Conservation (phyloP, 1,139 yeast genomes). For the Zygoascus hellenicus region DNA sequence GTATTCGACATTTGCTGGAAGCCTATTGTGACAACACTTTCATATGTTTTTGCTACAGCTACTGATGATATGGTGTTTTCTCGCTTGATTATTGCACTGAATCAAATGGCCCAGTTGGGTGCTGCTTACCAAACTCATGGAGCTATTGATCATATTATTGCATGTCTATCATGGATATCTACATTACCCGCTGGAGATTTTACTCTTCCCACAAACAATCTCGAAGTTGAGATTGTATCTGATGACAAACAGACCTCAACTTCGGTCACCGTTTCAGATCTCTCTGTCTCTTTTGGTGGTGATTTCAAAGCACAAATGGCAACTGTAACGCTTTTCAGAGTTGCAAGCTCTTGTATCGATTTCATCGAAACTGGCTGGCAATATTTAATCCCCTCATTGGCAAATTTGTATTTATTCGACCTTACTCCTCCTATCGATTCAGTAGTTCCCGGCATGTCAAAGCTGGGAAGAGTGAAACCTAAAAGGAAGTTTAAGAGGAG, state of each 20-base stretch:
- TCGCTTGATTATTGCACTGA: conserved; percentile 79
- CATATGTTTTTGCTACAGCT: conserved; percentile 78
- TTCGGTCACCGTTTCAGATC: conserved; percentile 65
- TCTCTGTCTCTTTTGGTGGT: conserved; percentile 78
- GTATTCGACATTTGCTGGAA: conserved; percentile 60
- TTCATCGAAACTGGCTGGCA: conserved; percentile 52
- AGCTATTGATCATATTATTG: conserved; percentile 60
- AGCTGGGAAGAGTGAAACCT: conserved; percentile 59
- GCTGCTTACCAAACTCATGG: conserved; percentile 52
- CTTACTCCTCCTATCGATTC: conserved; percentile 42
- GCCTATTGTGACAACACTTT: conserved; percentile 60
- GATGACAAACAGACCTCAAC: conserved; percentile 37
- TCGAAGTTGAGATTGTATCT: conserved; percentile 41
- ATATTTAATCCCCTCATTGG: conserved; percentile 51
- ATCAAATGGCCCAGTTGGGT: conserved; percentile 76
- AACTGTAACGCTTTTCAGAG: conserved; percentile 74
- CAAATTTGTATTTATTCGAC: conserved; percentile 67
- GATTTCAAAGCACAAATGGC: conserved; percentile 91
- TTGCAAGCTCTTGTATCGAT: conserved; percentile 54
- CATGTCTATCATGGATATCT: conserved; percentile 57
- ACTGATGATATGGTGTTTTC: conserved; percentile 86
- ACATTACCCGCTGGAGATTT: conserved; percentile 39
- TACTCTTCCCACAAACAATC: conserved; percentile 31
- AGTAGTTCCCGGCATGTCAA: conserved; percentile 19
- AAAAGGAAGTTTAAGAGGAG: conserved; percentile 57